Evolutionary conservation across 257 asterid genomes (phyloP).

Genomic region (Dorcoceras hygrometricum): DNA sequence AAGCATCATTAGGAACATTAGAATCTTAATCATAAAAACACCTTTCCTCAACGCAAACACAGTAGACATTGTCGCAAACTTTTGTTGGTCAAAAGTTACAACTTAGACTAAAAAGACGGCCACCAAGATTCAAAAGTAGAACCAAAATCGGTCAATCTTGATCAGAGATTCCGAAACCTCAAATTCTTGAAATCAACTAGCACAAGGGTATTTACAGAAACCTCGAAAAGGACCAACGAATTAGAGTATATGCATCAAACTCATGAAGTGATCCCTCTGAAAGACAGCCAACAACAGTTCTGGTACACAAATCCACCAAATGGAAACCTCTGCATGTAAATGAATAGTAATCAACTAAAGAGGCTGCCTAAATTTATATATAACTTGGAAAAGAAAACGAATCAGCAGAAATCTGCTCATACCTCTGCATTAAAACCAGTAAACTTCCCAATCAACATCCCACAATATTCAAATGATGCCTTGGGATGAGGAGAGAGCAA

Average conservation of each 20-base stretch:
- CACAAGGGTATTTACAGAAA: slow-evolving; percentile 14
- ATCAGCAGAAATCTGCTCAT: slow-evolving; percentile 24
- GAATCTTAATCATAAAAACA: slow-evolving; percentile 30
- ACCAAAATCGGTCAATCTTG: slow-evolving; percentile 28
- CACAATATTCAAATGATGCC: slow-evolving; percentile 44
- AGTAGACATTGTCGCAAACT: slow-evolving; percentile 44
- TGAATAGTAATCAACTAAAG: slow-evolving; percentile 23
- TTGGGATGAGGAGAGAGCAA: slow-evolving; percentile 46
- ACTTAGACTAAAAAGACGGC: slow-evolving; percentile 13
- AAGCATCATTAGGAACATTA: slow-evolving; percentile 32
- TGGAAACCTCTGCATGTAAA: slow-evolving; percentile 30
- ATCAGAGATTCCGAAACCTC: slow-evolving; percentile 20
- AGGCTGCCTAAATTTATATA: slow-evolving; percentile 20
- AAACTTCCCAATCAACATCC: slow-evolving; percentile 26
- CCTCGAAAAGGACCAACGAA: slow-evolving; percentile 21
- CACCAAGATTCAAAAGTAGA: slow-evolving; percentile 18
- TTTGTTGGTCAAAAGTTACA: slow-evolving; percentile 21
- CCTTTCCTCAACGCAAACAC: slow-evolving; percentile 40
- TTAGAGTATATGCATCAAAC: slow-evolving; percentile 19
- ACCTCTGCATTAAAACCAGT: slow-evolving; percentile 44
- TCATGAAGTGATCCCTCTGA: slow-evolving; percentile 19
- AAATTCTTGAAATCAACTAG: slow-evolving; percentile 23
- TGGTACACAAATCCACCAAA: slow-evolving; percentile 29
- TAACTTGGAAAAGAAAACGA: not conserved
- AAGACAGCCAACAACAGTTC: slow-evolving; percentile 26